phyloP scores from a whole-genome alignment of 345 rosid genomes.

The Eucalyptus brandiana region DNA sequence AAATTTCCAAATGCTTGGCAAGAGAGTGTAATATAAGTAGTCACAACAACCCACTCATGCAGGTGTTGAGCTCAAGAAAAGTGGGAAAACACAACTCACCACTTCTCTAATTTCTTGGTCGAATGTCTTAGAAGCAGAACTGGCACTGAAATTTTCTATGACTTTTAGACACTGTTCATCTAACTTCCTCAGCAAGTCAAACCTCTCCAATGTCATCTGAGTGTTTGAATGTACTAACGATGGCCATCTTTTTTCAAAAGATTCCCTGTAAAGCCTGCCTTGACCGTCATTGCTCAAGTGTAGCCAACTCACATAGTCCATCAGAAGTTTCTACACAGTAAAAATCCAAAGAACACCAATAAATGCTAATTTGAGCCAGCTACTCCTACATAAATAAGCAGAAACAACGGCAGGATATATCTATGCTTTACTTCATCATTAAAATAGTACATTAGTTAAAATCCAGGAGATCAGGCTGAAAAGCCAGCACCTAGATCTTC shows the following conservation, averaged over 20 bases:
- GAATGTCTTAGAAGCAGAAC: slow-evolving; percentile 46
- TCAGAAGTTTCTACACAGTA: slow-evolving; percentile 47
- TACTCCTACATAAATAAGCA: background rate
- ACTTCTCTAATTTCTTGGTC: slow-evolving; percentile 68
- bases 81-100: slow-evolving; percentile 29
- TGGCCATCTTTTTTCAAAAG: slow-evolving; percentile 75
- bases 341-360: background rate
- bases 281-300: slow-evolving; percentile 53
- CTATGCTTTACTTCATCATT: background rate
- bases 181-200: slow-evolving; percentile 26
- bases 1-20: background rate
- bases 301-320: slow-evolving; percentile 59
- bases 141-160: slow-evolving; percentile 42
- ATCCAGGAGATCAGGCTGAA: background rate
- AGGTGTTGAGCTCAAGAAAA: background rate
- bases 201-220: slow-evolving; percentile 26
- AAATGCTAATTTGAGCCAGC: background rate
- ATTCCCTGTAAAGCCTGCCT: slow-evolving; percentile 52
- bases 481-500: background rate
- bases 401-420: background rate
- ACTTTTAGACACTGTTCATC: slow-evolving; percentile 49
- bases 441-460: background rate
- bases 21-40: background rate
- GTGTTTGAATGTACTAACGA: slow-evolving; percentile 17
- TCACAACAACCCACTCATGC: background rate